phyloP scores from a whole-genome alignment of 1,284 basidiomycete genomes.

The Rhodofomes roseus region DNA sequence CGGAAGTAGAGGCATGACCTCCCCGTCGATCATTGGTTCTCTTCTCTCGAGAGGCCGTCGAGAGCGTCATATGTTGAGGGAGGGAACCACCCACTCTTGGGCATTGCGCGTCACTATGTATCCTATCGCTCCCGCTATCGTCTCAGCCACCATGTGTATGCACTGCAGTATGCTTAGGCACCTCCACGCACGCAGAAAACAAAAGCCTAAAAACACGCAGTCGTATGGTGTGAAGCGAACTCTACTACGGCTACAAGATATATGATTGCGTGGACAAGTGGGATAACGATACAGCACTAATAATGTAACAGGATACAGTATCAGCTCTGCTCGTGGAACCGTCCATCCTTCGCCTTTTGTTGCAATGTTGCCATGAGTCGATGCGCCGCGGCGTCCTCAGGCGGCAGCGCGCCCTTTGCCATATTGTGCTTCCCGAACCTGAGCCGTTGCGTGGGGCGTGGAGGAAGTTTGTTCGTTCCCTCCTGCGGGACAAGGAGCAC shows the following conservation, averaged over 20 bases:
- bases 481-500: conserved; percentile 52
- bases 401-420: conserved; percentile 76
- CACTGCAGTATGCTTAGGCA: conserved; percentile 27
- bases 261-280: background rate
- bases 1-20: conserved; percentile 45
- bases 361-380: conserved; percentile 46
- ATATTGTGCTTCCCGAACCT: conserved; percentile 75
- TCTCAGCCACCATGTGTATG: conserved; percentile 22
- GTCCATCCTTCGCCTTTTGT: conserved; percentile 45
- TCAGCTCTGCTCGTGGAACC: conserved; percentile 16
- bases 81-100: conserved; percentile 7
- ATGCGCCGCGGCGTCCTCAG: conserved; percentile 66
- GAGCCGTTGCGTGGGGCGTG: conserved; percentile 38
- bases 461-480: conserved; percentile 36
- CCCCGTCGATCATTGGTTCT: background rate
- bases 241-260: background rate
- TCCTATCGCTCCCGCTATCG: conserved; percentile 11
- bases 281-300: background rate
- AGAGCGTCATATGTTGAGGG: conserved; percentile 2
- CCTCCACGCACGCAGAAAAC: conserved; percentile 21
- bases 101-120: conserved; percentile 24
- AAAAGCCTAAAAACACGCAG: conserved; percentile 29
- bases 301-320: background rate
- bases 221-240: background rate
- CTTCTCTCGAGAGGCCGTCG: background rate